A percentile compares a stretch with the other conserved stretches of the same genome.
Conservation (phyloP, 495 filamentous ascomycete species). For the Lasiosphaeris hirsuta region DNA sequence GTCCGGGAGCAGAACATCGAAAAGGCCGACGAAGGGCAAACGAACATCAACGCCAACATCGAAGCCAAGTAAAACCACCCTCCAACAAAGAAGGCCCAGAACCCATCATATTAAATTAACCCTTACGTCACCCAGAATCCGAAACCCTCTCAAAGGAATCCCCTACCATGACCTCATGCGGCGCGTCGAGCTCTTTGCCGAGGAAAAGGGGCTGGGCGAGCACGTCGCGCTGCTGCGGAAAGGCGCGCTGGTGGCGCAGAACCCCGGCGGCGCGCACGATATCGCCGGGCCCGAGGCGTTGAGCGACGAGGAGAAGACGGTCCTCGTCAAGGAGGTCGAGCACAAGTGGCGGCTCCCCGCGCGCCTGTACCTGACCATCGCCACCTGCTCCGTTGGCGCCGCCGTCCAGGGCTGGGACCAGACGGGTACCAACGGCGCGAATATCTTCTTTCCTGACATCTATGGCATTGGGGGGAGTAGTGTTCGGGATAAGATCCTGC, state of each 20-base stretch:
- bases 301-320: slow-evolving; percentile 49
- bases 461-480: slow-evolving; percentile 43
- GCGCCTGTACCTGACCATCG: slow-evolving; percentile 61
- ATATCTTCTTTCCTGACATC: slow-evolving; percentile 57
- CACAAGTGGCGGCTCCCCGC: slow-evolving; percentile 64
- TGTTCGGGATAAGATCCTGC: slow-evolving; percentile 48
- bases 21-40: slow-evolving; percentile 25
- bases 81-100: background rate
- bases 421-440: slow-evolving; percentile 73
- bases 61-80: slow-evolving; percentile 39
- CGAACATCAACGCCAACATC: slow-evolving; percentile 45
- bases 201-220: slow-evolving; percentile 48
- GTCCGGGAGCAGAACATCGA: background rate
- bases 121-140: slow-evolving; percentile 20
- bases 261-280: slow-evolving; percentile 51
- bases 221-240: slow-evolving; percentile 51
- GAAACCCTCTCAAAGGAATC: slow-evolving; percentile 58
- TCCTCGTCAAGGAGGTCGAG: slow-evolving; percentile 53
- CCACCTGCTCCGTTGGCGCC: slow-evolving; percentile 69
- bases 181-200: slow-evolving; percentile 54
- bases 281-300: slow-evolving; percentile 50
- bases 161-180: slow-evolving; percentile 49
- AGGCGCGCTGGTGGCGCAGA: slow-evolving; percentile 65
- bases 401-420: slow-evolving; percentile 74
- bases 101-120: background rate